Base-by-base conservation (phyloP, 257 asterid genomes). In the Capsicum pubescens region DNA sequence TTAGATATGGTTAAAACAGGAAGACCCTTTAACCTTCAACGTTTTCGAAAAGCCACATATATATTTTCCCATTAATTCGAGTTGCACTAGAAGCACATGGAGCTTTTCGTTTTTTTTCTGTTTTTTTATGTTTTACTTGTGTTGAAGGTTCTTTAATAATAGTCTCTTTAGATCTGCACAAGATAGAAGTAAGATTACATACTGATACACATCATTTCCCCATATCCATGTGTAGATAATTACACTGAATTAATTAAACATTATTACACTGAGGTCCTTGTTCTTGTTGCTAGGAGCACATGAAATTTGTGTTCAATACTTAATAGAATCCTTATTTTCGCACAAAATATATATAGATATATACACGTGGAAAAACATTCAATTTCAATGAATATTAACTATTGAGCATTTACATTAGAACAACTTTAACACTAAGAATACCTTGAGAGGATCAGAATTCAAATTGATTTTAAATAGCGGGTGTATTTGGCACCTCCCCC, bases 41-140 rank as follows among this genome's bases (percentile, higher is more conserved):
- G 59, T 72, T 72, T 6, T 48, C n/a, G 80, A 72, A 72, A 72
- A 72, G 80, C 57, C 59, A 48, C 76, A 67, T 3, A 46, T 5
- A 2, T 44, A 26, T 71, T 26, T 26, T 72, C 42, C 80, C 9
- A 48, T 72, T 19, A 13, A 19, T 72, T 72, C 0, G 16, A 52
- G 59, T 46, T 0, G 7, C n/a, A 11, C 2, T 72, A 72, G 42
- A 19, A 14, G 59, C 58, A 6, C 2, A 6, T n/a, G n/a, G 17
- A 71, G 11, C n/a, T 64, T 60, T 19, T 52, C 13, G 5, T 10
- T 10, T 3, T 3, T n/a, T n/a, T n/a, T n/a, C n/a, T n/a, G 9
- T 52, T 52, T 52, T 3, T 0, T 44, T 52, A 52, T 52, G 12
- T 9, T 52, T 52, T 60, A 6, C 6, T 59, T 8, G 6, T 17